phyloP scores from a whole-genome alignment of 495 filamentous ascomycete genomes.

The Neurospora pannonica region DNA sequence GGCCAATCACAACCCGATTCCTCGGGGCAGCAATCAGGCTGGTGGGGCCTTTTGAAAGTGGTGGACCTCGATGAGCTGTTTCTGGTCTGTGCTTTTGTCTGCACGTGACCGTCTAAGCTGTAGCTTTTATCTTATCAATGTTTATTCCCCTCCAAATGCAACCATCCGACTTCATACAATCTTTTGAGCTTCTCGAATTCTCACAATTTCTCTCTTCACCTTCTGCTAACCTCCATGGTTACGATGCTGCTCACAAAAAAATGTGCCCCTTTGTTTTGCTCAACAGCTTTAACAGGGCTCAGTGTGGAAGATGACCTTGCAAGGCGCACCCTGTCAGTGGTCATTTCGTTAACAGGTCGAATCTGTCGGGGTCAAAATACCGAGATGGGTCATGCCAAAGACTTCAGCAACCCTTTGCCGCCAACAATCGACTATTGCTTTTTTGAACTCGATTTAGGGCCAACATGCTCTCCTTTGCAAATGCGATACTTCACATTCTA shows the following conservation, averaged over 20 bases:
- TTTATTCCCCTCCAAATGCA: background rate
- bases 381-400: background rate
- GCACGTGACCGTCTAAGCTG: background rate
- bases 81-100: background rate
- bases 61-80: background rate
- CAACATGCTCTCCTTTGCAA: background rate
- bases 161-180: background rate
- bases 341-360: background rate
- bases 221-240: background rate
- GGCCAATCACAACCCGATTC: background rate
- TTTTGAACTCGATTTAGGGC: background rate
- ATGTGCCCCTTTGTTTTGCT: background rate
- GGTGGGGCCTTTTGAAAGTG: background rate
- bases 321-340: background rate
- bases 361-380: background rate
- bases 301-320: background rate
- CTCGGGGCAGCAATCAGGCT: background rate
- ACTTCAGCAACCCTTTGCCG: background rate
- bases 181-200: background rate
- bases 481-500: background rate
- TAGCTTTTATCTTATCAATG: background rate
- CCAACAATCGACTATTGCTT: background rate
- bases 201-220: background rate
- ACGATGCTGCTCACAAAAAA: background rate
- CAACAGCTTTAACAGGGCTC: background rate